Conservation (phyloP, 805 yeast genomes). For the Ogataea saltuana region DNA sequence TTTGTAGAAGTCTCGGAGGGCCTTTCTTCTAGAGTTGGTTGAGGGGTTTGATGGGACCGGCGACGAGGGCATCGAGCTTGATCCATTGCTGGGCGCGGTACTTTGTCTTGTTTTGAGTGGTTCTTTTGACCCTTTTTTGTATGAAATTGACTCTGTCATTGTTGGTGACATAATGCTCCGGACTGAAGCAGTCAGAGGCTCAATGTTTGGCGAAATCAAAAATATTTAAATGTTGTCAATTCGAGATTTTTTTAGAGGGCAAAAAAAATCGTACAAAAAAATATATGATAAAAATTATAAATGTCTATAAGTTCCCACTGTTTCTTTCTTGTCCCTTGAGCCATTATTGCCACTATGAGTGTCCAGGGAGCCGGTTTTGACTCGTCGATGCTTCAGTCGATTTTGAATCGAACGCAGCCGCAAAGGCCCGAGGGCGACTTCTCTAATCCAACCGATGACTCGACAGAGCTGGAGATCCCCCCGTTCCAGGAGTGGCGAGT, state of each 20-base stretch:
- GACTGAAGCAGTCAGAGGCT: too few species aligned
- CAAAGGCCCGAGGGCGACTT: slow-evolving; percentile 10
- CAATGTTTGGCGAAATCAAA: neutral
- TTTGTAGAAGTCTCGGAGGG: slow-evolving; percentile 44
- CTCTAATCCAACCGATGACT: slow-evolving; percentile 1
- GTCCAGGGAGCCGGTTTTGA: slow-evolving; percentile 16
- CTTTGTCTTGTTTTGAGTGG: neutral
- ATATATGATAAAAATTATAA: neutral
- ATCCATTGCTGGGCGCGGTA: neutral
- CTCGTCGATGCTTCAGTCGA: slow-evolving; percentile 26
- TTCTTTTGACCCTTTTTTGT: slow-evolving; percentile 13
- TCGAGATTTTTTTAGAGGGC: neutral
- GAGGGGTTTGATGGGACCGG: slow-evolving; percentile 17
- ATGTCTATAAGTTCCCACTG: too few species aligned
- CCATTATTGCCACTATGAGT: neutral
- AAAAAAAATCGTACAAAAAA: slow-evolving; percentile 1
- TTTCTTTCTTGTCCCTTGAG: neutral
- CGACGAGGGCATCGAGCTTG: neutral
- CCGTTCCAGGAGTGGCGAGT: slow-evolving; percentile 70
- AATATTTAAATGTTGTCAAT: too few species aligned
- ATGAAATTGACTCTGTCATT: slow-evolving; percentile 27
- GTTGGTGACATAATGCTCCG: neutral
- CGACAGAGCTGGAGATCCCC: slow-evolving; percentile 21
- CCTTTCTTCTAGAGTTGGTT: slow-evolving; percentile 37
- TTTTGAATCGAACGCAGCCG: slow-evolving; percentile 20